phyloP scores from a whole-genome alignment of 202 grass and related monocot species.

The Schoenoplectus triqueter region DNA sequence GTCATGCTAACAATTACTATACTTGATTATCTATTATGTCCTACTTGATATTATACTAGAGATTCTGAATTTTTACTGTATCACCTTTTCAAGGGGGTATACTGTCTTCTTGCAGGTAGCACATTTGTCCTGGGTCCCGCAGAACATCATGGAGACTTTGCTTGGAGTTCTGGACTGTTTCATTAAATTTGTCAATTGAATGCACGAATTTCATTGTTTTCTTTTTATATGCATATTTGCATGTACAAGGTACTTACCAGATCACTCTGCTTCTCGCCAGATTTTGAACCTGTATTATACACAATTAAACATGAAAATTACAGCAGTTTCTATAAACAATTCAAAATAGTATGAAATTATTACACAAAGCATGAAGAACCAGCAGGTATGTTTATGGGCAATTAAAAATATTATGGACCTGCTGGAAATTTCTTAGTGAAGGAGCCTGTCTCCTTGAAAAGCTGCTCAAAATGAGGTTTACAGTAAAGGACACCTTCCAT shows the following conservation, averaged over 20 bases:
- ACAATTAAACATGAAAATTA: slow-evolving; percentile 32
- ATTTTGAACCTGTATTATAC: slow-evolving; percentile 25
- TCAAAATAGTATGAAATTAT: neutral
- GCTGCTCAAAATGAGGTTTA: slow-evolving; percentile 98
- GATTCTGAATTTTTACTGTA: neutral
- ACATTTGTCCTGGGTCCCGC: slow-evolving; percentile 90
- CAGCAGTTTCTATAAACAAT: neutral
- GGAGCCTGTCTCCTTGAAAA: slow-evolving; percentile 95
- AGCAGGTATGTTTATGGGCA: neutral
- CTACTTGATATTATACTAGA: too few relatives aligned
- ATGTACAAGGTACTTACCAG: slow-evolving; percentile 28
- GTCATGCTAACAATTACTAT: too few relatives aligned
- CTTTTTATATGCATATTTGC: neutral
- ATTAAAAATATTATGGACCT: slow-evolving; percentile 50
- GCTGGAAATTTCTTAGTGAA: slow-evolving; percentile 89
- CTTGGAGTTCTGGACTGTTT: slow-evolving; percentile 75
- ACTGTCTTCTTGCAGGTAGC: slow-evolving; percentile 83
- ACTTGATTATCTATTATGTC: too few relatives aligned
- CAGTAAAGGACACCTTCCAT: slow-evolving; percentile 98
- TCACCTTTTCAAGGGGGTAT: slow-evolving; percentile 93
- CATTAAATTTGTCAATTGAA: slow-evolving; percentile 30
- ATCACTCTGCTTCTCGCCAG: slow-evolving; percentile 32
- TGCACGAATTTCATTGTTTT: neutral
- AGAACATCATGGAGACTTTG: slow-evolving; percentile 79
- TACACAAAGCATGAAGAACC: neutral